phyloP scores from a whole-genome alignment of 345 rosid genomes.

The Excoecaria cochinchinensis region DNA sequence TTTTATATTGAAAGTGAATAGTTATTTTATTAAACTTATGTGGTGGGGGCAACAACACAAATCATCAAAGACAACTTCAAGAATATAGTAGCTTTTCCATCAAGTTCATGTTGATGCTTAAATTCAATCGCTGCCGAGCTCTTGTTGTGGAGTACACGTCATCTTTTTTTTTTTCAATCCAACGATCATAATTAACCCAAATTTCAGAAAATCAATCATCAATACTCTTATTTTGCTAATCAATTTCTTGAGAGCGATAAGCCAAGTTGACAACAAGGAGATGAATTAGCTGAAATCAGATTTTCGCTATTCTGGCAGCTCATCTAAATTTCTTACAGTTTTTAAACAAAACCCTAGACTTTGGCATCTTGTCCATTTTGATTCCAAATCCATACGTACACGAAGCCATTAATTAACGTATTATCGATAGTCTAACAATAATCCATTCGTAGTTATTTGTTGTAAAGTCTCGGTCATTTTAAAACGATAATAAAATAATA shows the following conservation, averaged over 20 bases:
- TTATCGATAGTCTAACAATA: too few species aligned
- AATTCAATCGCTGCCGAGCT: too few species aligned
- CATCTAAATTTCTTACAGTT: too few species aligned
- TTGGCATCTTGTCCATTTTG: too few species aligned
- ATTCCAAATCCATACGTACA: too few species aligned
- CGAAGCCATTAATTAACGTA: too few species aligned
- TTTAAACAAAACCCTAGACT: too few species aligned
- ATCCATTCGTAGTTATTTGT: too few species aligned
- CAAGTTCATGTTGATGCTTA: conserved; percentile 19
- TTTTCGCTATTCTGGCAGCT: neutral
- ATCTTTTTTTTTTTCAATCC: conserved; percentile 2
- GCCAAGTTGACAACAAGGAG: conserved; percentile 13
- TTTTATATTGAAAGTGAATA: conserved; percentile 4
- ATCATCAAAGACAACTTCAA: conserved; percentile 22
- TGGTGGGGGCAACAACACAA: conserved; percentile 18
- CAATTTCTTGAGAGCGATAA: conserved; percentile 8
- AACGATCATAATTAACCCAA: conserved; percentile 17
- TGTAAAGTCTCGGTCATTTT: too few species aligned
- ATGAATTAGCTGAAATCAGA: conserved; percentile 6
- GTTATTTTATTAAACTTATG: conserved; percentile 1
- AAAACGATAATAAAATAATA: too few species aligned
- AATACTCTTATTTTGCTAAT: neutral
- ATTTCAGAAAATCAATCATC: conserved; percentile 11
- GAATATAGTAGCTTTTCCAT: conserved; percentile 22
- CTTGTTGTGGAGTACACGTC: conserved; percentile 37